These are phyloP conservation scores for Conoideocrella luteorostrata DNA, from an alignment of 2,329 filamentous ascomycete species.

Conservation along the genomic window DNA sequence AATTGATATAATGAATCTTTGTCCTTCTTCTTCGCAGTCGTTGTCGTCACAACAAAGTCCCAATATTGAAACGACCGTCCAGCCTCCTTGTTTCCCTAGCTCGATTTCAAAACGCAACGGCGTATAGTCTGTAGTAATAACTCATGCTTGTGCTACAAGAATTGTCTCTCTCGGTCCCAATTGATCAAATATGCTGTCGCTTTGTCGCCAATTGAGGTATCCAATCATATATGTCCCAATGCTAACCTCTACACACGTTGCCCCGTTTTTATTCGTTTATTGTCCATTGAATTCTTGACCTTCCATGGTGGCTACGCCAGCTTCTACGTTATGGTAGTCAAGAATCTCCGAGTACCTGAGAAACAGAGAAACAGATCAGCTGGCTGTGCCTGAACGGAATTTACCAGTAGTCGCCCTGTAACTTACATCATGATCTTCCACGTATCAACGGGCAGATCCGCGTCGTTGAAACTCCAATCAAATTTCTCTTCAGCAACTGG, in stretches of 20 bases:
- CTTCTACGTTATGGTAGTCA: conserved; percentile 93
- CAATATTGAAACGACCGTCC: no score
- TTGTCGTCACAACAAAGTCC: no score
- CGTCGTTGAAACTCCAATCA: conserved; percentile 99
- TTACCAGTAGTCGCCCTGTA: neutral
- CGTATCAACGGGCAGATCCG: conserved; percentile 94
- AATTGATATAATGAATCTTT: conserved; percentile 8
- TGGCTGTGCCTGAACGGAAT: no score
- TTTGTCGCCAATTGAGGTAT: conserved; percentile 4
- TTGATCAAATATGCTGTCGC: conserved; percentile 8
- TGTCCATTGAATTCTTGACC: conserved; percentile 29
- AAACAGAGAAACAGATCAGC: neutral
- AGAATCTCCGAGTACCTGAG: conserved; percentile 99
- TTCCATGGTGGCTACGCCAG: conserved; percentile 32
- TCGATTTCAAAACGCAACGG: neutral
- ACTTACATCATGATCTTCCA: conserved; percentile 99
- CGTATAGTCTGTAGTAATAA: neutral
- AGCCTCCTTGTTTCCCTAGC: no score
- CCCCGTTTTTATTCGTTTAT: conserved; percentile 16
- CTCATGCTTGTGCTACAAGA: neutral
- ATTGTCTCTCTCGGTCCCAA: neutral
- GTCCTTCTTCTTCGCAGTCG: neutral
- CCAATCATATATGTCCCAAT: conserved; percentile 8
- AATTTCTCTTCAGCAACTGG: conserved; percentile 95
- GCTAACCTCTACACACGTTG: neutral